A percentile compares a stretch with the other conserved stretches of the same genome.
Evolutionary conservation across 73 alveolate genomes (phyloP).

Genomic region (Paramecium pentaurelia): DNA sequence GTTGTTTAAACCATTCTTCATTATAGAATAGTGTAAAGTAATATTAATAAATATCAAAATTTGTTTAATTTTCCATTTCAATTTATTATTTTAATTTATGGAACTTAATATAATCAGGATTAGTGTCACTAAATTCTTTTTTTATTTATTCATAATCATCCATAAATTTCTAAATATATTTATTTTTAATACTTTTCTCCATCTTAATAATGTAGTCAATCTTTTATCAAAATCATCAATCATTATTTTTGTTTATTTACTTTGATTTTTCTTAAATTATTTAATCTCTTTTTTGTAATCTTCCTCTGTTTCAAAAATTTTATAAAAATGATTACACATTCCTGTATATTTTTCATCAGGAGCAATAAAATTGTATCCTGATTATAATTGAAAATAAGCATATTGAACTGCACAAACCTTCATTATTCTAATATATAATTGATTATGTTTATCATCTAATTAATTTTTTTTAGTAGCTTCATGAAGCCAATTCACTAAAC

Average conservation of each 20-base stretch:
- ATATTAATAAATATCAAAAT: not conserved
- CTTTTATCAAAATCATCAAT: not conserved
- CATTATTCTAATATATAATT: not conserved
- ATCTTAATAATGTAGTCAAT: not conserved
- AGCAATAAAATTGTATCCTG: not conserved
- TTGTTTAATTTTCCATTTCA: not conserved
- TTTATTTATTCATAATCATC: not conserved
- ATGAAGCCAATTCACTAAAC: not conserved
- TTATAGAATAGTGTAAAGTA: not conserved
- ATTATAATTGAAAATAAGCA: not conserved
- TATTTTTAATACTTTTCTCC: not conserved
- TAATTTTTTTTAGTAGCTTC: not conserved
- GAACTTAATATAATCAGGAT: not conserved
- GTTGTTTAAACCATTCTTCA: not conserved
- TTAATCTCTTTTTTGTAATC: not conserved
- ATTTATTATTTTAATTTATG: not conserved
- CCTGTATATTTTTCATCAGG: not conserved
- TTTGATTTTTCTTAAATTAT: not conserved
- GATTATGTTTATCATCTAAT: not conserved
- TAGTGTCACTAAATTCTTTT: not conserved
- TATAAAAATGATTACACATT: not conserved
- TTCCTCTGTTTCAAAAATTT: not conserved
- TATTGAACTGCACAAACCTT: not conserved
- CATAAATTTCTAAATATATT: not conserved
- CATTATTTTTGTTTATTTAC: not conserved